Base-by-base conservation (phyloP, 176 grass and related monocot species). In the Puya raimondii region DNA sequence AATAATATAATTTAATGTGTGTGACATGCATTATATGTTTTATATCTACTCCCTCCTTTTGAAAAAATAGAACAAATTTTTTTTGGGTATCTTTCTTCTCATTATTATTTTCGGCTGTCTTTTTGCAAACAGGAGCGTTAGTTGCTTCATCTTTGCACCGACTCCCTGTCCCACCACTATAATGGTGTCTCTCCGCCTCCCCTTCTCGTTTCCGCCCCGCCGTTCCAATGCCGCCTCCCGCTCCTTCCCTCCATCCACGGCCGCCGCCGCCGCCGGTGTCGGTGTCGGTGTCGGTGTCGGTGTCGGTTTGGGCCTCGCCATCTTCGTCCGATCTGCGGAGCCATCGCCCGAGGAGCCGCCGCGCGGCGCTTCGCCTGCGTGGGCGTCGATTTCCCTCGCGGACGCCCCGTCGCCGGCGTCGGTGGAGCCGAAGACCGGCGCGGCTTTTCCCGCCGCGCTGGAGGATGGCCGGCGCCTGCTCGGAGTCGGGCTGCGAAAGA, bases 321-420 rank as follows among this genome's bases (percentile, higher is more conserved):
- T 89, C 50, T 72, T 71, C 64, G 75, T 27, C 67, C 70, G 73
- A 74, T 76, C 72, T 14, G 10, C 75, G 5, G 78, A 76, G 10
- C 23, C 75, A 27, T 79, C 80, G 25, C 49, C 66, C 52, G 63
- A 65, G 23, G 76, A 21, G 11, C 1, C 13, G 7, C 63, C 22
- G 47, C 70, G 49, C 3, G 11, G 23, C 42, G 56, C 53, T 9
- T 53, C 87, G 3, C 82, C 80, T 4, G 64, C 84, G 13, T 97
- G 86, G 83, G 89, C 93, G n/a, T 92, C 84, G 42, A 57, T 90
- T 18, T 94, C 91, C 68, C 68, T 97, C 12, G 64, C 85, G 51
- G 74, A 84, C 17, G 67, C 67, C n/a, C 14, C 23, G 16, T 47
- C 70, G 10, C 20, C 70, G 22, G 80, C 80, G 54, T 48, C 67